Base-by-base conservation (phyloP, 1,139 yeast species). In the Saccharomyces hybrid region DNA sequence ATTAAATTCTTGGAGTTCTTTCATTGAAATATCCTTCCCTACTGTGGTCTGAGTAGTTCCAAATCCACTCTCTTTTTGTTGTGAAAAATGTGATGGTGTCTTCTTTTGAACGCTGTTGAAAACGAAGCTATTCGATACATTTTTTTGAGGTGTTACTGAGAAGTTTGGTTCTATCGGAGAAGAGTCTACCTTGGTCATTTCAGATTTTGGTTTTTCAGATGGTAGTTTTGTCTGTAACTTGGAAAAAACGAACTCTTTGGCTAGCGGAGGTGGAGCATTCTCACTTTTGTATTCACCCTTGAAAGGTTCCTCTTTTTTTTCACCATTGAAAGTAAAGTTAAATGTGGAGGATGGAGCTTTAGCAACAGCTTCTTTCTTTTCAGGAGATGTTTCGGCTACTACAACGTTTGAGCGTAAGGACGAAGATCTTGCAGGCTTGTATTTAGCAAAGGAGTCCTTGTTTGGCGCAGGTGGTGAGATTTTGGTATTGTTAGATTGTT, bases 351-450 rank as follows among this genome's bases (percentile, higher is more conserved):
- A 38, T 8, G 44, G 44, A 9, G 24, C 24, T 24, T 46, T 48
- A 28, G 5, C 34, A 9, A 11, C 50, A 28, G n/a, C 5, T 6
- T 27, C 21, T 21, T 11, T 47, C 44, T 53, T 55, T 24, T 56
- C 58, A 4, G 62, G 57, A 12, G 59, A 54, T 16, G 58, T 59
- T 26, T 56, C 56, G 1, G 64, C 61, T 1, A 61, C 55, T 1
- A 70, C 63, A 3, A 70, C 65, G 54, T 64, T 70, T 1, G 65
- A 57, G 14, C 75, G 64, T 49, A 72, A 55, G 0, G 75, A 71
- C 0, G 75, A 72, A 1, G 75, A 70, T 53, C 68, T 70, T 7
- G 55, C 56, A 4, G 76, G 76, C 56, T 71, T 71, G 52, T 28
- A 52, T 46, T 49, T 60, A 12, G 52, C 3, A 24, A 44, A 50